Evolutionary conservation across 2,329 filamentous ascomycete species (phyloP).

Genomic region (Coniella lustricola): DNA sequence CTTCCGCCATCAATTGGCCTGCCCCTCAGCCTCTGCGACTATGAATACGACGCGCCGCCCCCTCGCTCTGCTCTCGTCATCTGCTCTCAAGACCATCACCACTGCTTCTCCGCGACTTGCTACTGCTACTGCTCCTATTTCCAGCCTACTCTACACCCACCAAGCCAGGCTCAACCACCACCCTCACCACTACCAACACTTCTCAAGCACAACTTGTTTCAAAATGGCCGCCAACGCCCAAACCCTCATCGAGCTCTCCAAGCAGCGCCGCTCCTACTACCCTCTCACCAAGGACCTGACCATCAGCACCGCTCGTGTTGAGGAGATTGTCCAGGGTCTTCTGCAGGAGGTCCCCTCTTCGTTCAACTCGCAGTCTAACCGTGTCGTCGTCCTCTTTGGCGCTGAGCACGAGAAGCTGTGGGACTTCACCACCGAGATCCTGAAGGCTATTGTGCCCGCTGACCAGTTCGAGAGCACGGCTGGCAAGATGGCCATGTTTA

Average conservation of each 20-base stretch:
- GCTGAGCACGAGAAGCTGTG: constrained; percentile 83
- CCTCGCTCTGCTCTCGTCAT: constrained; percentile 1
- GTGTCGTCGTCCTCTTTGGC: constrained; percentile 70
- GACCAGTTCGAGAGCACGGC: constrained; percentile 52
- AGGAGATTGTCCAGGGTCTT: constrained; percentile 57
- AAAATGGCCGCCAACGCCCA: constrained; percentile 40
- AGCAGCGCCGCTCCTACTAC: constrained; percentile 64
- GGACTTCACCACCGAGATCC: constrained; percentile 60
- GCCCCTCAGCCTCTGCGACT: background rate
- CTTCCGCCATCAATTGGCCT: too few species aligned
- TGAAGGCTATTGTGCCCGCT: constrained; percentile 62
- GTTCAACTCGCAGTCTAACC: constrained; percentile 85
- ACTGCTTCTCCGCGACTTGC: constrained; percentile 3
- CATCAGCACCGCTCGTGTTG: constrained; percentile 50
- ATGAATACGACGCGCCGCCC: constrained; percentile 14
- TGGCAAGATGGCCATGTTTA: constrained; percentile 48
- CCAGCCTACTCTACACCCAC: constrained; percentile 11
- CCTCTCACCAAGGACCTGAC: constrained; percentile 56
- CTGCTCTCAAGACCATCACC: constrained; percentile 5
- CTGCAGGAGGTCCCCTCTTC: constrained; percentile 66
- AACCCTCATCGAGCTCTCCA: constrained; percentile 56
- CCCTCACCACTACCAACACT: constrained; percentile 18
- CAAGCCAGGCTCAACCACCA: constrained; percentile 4
- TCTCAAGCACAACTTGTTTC: constrained; percentile 23
- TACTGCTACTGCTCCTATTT: constrained; percentile 5